Percentiles rank a stretch among this genome's conserved stretches.
Evolutionary conservation across 345 rosid genomes (phyloP).

Genomic region (Brassica nigra): DNA sequence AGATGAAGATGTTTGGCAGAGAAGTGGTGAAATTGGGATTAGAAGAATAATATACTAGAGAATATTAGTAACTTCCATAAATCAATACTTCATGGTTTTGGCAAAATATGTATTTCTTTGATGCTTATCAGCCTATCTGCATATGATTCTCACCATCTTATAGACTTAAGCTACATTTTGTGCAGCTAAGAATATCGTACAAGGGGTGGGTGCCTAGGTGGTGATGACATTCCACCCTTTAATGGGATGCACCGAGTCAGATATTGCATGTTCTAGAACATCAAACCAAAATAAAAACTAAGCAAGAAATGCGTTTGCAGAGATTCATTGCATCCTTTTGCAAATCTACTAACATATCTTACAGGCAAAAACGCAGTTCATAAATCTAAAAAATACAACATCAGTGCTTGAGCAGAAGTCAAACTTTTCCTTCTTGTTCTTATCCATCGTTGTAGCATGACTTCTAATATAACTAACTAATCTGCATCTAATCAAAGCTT

Average conservation of each 20-base stretch:
- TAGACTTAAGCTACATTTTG: background rate
- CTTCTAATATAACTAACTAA: background rate
- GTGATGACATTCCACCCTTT: background rate
- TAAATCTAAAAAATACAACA: background rate
- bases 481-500: background rate
- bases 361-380: background rate
- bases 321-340: too few species aligned
- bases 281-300: background rate
- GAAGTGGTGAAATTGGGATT: slow-evolving; percentile 80
- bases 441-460: background rate
- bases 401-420: background rate
- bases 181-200: background rate
- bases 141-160: background rate
- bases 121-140: background rate
- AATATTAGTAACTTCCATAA: slow-evolving; percentile 2
- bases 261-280: background rate
- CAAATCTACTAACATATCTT: too few species aligned
- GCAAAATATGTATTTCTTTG: slow-evolving; percentile 12
- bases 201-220: background rate
- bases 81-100: slow-evolving; percentile 1
- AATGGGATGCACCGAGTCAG: background rate
- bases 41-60: slow-evolving; percentile 23
- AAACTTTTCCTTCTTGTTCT: background rate
- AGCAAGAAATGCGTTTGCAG: too few species aligned
- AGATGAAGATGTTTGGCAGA: slow-evolving; percentile 50